A percentile compares a stretch with the other conserved stretches of the same genome.
Conservation (phyloP, 202 grass and related monocot genomes). For the Dendrocalamus latiflorus region DNA sequence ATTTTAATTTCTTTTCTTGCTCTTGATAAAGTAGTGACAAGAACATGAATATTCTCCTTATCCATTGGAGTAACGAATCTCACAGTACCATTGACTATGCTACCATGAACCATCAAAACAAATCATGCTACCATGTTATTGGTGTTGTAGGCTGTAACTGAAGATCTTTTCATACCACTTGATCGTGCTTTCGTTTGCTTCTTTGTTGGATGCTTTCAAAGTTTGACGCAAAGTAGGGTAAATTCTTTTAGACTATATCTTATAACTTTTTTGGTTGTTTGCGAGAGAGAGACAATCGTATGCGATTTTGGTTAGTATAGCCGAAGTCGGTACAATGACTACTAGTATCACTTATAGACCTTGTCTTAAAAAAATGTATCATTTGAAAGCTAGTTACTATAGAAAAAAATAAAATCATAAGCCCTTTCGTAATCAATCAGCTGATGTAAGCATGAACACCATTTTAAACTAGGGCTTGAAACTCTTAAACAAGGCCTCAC, state of each 20-base stretch:
- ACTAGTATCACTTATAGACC: no score
- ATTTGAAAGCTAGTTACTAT: no score
- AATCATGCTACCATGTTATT: not conserved
- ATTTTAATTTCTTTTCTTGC: not conserved
- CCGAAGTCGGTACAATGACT: no score
- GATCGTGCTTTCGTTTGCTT: not conserved
- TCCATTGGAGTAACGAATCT: not conserved
- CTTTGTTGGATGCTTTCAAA: not conserved
- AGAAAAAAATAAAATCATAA: no score
- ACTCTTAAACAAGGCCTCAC: not conserved
- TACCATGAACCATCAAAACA: not conserved
- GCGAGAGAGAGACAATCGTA: no score
- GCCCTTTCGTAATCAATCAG: not conserved
- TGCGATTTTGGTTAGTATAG: no score
- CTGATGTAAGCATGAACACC: not conserved
- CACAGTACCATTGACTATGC: not conserved
- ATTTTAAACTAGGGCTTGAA: not conserved
- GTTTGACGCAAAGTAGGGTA: not conserved
- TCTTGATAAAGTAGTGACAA: not conserved
- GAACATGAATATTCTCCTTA: not conserved
- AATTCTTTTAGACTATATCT: no score
- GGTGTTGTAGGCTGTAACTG: not conserved
- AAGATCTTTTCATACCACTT: not conserved
- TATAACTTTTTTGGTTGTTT: no score
- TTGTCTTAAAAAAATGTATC: no score